Evolutionary conservation across 1,284 basidiomycete genomes (phyloP), one percentile per base, ranked within the genome.

Genomic region (Cryptococcus sp.): DNA sequence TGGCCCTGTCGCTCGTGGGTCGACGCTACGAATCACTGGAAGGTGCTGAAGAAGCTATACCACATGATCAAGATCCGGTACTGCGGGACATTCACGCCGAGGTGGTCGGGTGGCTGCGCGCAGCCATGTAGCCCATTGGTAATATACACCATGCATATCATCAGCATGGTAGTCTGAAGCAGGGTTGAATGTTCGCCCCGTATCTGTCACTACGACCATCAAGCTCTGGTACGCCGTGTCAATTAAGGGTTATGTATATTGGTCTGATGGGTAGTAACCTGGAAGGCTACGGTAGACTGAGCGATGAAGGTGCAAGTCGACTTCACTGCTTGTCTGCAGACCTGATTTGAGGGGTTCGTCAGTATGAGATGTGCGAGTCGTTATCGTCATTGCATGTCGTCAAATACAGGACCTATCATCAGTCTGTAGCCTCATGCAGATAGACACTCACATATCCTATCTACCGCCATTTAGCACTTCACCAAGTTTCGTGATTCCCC

Each of bases 121-220:
- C 39, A 32, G 51, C 48, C 3, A 74, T 74, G 72, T 74, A 48
- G 62, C 46, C 32, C n/a, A 31, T 34, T 18, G 16, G n/a, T 23
- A 21, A 21, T 40, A 28, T 28, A 28, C 11, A 28, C 11, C 11
- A 22, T 40, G 47, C 14, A 39, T n/a, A 19, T 3, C 37, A 25
- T 28, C 34, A 48, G 4, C 5, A 22, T 4, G 39, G n/a, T 22
- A 23, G 9, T 7, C 32, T 28, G 25, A n/a, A 36, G 21, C 5
- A 2, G 32, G 16, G 16, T 18, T 47, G 10, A 36, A 32, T 75
- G 67, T 74, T 46, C 59, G 65, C 70, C 71, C 71, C 72, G 73
- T 75, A 75, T 75, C 73, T 75, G 73, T 75, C 73, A 72, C 59
- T 50, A 56, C 60, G 66, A 54, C 67, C 65, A 72, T 59, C 22